Evolutionary conservation across 148 eudicot species (phyloP), one percentile per base, ranked within the genome.

Genomic region (Pharnaceum exiguum): DNA sequence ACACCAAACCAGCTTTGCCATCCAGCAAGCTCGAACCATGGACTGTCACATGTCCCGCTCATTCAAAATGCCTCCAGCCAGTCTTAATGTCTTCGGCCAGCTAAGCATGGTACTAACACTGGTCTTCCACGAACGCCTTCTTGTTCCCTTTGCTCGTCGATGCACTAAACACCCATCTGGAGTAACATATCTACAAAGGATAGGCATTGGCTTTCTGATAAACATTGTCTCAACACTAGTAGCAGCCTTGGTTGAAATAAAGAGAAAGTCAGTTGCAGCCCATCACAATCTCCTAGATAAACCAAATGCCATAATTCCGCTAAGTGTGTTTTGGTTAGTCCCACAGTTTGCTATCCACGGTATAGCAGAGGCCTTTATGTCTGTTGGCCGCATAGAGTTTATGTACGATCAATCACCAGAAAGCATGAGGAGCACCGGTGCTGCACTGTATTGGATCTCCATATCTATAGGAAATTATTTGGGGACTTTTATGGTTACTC

Each of bases 51-150:
- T 83, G 27, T 71, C 82, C 13, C 66, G 57, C 15, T 71, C 85
- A 3, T 83, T 83, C 55, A 62, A 77, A 47, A 83, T 83, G 2
- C 89, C 89, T 6, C 85, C 85, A 0, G 85, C 89, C 23, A 75
- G 71, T 58, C 36, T 83, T 46, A 46, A 78, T 10, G 48, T 80
- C 35, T 75, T 83, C 72, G 62, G 73, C 21, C 51, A 43, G 35
- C 31, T 72, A 12, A 70, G 78, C 2, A 43, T 77, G 15, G 59
- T 83, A 31, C 33, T 65, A 10, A 69, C 78, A n/a, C 71, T 83
- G 3, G 65, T 68, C 3, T 31, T 69, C 0, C 80, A 83, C 29
- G 82, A 83, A 13, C 85, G 89, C 11, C 27, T 72, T 11, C 62
- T 83, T 16, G 79, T 83, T 40, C 89, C 89, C 38, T 22, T 80